Evolutionary conservation across 2,329 filamentous ascomycete species (phyloP).

Genomic region (Blumeria hordei): DNA sequence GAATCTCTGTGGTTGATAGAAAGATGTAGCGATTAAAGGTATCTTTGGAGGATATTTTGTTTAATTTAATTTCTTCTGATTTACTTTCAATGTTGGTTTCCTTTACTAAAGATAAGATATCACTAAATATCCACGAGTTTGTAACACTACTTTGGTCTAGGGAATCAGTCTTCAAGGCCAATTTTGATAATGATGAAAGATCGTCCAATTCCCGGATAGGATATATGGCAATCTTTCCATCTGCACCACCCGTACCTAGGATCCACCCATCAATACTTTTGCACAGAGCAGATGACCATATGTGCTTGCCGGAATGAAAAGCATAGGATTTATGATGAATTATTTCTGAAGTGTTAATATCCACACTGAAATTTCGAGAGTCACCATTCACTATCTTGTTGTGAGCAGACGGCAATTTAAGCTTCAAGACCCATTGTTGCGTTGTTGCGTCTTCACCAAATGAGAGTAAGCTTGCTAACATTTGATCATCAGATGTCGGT

Average conservation of each 20-base stretch:
- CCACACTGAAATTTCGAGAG: no score
- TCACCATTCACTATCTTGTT: no score
- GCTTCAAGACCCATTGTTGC: slow-evolving; percentile 34
- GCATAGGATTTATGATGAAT: slow-evolving; percentile 17
- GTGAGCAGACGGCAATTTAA: neutral
- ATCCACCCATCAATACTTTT: neutral
- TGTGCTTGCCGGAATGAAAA: slow-evolving; percentile 66
- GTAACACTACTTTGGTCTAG: neutral
- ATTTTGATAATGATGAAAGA: neutral
- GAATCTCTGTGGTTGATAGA: slow-evolving; percentile 24
- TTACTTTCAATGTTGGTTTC: neutral
- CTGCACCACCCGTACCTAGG: slow-evolving; percentile 55
- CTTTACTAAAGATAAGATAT: neutral
- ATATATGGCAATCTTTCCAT: slow-evolving; percentile 37
- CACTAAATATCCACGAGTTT: neutral
- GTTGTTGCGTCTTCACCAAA: slow-evolving; percentile 67
- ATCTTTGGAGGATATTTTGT: slow-evolving; percentile 12
- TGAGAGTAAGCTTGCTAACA: slow-evolving; percentile 35
- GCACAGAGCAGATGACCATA: slow-evolving; percentile 50
- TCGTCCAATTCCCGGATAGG: neutral
- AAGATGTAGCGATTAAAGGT: slow-evolving; percentile 40
- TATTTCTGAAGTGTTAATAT: neutral
- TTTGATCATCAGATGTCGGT: neutral
- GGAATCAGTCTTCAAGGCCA: neutral
- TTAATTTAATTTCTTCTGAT: neutral